Base-by-base conservation (phyloP, 2,329 filamentous ascomycete species). In the Trichoderma koningiopsis region DNA sequence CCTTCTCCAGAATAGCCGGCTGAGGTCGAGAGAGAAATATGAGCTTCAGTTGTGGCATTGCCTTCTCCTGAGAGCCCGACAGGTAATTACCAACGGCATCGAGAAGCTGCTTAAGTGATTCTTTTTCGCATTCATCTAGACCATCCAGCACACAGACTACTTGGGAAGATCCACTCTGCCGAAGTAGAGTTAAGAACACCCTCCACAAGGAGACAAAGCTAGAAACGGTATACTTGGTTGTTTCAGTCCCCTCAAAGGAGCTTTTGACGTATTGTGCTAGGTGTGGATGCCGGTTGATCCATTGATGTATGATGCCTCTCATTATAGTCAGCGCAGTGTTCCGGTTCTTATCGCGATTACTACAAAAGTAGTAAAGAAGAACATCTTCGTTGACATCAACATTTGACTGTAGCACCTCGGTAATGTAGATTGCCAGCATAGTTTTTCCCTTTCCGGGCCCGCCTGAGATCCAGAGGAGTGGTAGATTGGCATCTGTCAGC, bases 281-380 rank as follows among this genome's bases (percentile, higher is more conserved):
- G 31, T 55, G 47, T 63, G 60, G 47, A 53, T 55, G 60, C 22
- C 47, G 47, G 22, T 29, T 24, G 16, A 63, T 53, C 60, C 60
- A 63, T 63, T 63, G 60, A 55, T 63, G 60, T 55, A 63, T 63
- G 60, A 63, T 63, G 47, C 60, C 60, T 55, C 60, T 63, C 60
- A 63, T 63, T 2, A 63, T 55, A 24, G 60, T 63, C 16, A 63
- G 31, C 40, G 60, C 60, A 5, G 60, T 63, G 31, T 63, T 63
- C 22, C 60, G 60, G 31, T 55, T 63, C 29, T 63, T 63, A 40
- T 63, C 60, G 2, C 60, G 60, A 11, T 63, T 63, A n/a, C 60
- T 63, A 27, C 60, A 63, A 24, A 63, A 63, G 10, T 63, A 63
- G 24, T 63, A 63, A 11, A 63, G 60, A 14, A 63, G 60, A 55